These are phyloP conservation scores for Schizophyllum amplum DNA, from an alignment of 1,284 basidiomycete species.

Conservation along the genomic window DNA sequence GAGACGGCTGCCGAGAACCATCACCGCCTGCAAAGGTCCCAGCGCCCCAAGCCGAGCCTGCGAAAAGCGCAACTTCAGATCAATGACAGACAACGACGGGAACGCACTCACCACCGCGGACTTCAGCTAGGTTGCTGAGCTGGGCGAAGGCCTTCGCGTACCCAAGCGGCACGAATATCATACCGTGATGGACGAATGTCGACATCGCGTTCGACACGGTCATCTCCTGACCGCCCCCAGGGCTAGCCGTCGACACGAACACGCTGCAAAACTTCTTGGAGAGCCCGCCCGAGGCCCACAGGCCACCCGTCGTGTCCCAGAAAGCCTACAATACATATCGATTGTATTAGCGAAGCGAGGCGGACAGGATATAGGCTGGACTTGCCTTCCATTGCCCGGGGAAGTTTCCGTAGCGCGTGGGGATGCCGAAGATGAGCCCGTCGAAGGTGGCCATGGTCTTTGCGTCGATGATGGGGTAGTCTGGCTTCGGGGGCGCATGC, in stretches of 20 bases:
- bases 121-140: conserved; percentile 50
- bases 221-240: conserved; percentile 68
- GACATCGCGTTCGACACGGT: conserved; percentile 63
- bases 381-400: conserved; percentile 58
- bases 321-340: no score
- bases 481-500: conserved; percentile 64
- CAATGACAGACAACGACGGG: not conserved
- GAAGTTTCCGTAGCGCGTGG: conserved; percentile 70
- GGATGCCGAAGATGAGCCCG: conserved; percentile 65
- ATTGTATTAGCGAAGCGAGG: no score
- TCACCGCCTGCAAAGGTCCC: conserved; percentile 60
- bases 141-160: conserved; percentile 54
- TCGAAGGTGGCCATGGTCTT: conserved; percentile 59
- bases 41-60: conserved; percentile 69
- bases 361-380: no score
- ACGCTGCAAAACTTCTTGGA: conserved; percentile 73
- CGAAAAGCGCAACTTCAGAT: not conserved
- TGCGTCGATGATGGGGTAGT: conserved; percentile 66
- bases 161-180: conserved; percentile 75
- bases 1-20: conserved; percentile 54
- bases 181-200: conserved; percentile 75
- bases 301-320: conserved; percentile 73
- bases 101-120: conserved; percentile 57
- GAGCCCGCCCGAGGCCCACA: conserved; percentile 70
- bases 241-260: conserved; percentile 60